Conservation (phyloP, 2,329 filamentous ascomycete species). For the Pyrenochaeta sp. region DNA sequence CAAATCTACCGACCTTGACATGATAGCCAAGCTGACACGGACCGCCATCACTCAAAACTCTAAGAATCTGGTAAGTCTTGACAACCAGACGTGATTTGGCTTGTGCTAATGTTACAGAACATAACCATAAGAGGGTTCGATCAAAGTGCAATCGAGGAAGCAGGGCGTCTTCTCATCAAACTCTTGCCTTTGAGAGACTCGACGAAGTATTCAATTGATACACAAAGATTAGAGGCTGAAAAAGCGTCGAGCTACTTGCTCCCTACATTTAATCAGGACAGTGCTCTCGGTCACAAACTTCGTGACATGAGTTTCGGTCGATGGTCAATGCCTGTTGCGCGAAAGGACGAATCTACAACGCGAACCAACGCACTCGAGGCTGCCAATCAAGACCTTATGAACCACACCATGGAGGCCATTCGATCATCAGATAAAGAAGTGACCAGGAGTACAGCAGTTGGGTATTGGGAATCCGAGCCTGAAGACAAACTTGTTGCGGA, state of each 20-base stretch:
- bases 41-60: constrained; percentile 28
- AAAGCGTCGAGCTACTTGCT: constrained; percentile 21
- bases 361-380: no score
- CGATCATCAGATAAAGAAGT: not conserved
- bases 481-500: constrained; percentile 21
- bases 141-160: constrained; percentile 31
- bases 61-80: constrained; percentile 25
- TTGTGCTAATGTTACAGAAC: constrained; percentile 23
- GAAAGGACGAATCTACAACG: constrained; percentile 2
- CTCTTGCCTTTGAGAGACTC: constrained; percentile 32
- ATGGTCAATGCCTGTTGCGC: constrained; percentile 28
- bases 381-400: constrained; percentile 5
- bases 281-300: constrained; percentile 28
- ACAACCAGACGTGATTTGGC: not conserved
- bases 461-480: constrained; percentile 24
- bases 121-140: constrained; percentile 37
- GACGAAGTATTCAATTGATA: constrained; percentile 24
- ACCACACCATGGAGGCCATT: constrained; percentile 7
- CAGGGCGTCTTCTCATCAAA: constrained; percentile 35
- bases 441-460: not conserved
- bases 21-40: constrained; percentile 30
- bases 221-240: constrained; percentile 17
- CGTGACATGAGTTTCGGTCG: constrained; percentile 33
- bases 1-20: constrained; percentile 20
- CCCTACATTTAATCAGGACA: constrained; percentile 24